Base-by-base conservation (phyloP, 2,329 filamentous ascomycete genomes). In the Penicillium fuscoglaucum region DNA sequence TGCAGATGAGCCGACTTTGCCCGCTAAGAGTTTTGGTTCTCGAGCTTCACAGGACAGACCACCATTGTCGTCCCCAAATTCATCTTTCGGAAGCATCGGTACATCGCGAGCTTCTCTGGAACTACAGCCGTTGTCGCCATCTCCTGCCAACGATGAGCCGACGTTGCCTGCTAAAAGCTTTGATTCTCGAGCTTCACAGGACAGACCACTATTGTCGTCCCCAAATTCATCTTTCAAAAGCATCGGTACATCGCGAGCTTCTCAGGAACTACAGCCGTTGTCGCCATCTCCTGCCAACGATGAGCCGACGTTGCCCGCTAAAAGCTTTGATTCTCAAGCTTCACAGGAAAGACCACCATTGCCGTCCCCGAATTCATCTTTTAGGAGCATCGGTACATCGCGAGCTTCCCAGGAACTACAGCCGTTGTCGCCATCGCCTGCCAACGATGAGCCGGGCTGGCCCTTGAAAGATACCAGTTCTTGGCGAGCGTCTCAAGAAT, bases 1-100 rank as follows among this genome's bases (percentile, higher is more conserved):
- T 19, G 45, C 52, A 31, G 64, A 65, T 37, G 61, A 58, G 28
- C 63, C 59, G 29, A 61, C 63, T 10, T 61, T 67, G 15, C 61
- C 65, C 19, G 41, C 61, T 12, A 52, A 55, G 37, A 62, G 59
- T 17, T 45, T 61, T 19, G 44, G 28, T 9, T 61, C 63, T n/a
- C 61, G 50, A 28, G 17, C 37, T 21, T 63, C 61, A 6, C 47
- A 46, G 35, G 43, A 59, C 3, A 47, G 43, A 33, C 45, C 46
- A 28, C 44, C 58, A 33, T 45, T 55, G 12, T 61, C 60, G 4
- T 41, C 52, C 10, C 21, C 48, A 15, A 35, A 13, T 17, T 51
- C 58, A 24, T 49, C 57, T 2, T 39, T 60, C 8, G 48, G 48
- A 10, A 61, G 52, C 4, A 13, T 33, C 5, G 47, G 49, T 54